Evolutionary conservation across 495 filamentous ascomycete genomes (phyloP), one percentile per base, ranked within the genome.

Genomic region (Podospora conica): DNA sequence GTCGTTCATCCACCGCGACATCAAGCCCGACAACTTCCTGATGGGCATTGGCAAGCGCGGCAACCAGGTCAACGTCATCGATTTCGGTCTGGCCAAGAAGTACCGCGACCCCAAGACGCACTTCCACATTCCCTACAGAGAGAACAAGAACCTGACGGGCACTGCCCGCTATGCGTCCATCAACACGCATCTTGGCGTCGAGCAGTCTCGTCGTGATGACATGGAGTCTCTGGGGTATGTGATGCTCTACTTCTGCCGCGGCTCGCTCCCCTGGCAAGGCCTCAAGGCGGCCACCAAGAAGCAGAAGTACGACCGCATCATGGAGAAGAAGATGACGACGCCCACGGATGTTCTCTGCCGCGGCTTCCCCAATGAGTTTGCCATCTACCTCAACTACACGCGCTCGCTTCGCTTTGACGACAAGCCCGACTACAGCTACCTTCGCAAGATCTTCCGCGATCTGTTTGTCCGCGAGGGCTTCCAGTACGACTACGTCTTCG

Each of bases 281-380:
- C 84, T 99, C 58, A 99, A 99, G 87, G 96, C 96, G 84, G 96
- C 96, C 70, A 99, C 96, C 62, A 98, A 99, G 87, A 98, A 99
- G 89, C 95, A 99, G 84, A 99, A 98, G 81, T 98, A 99, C 75
- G 96, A 99, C 80, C 89, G 96, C 61, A 99, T 99, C 81, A 99
- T 98, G 96, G 96, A 99, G 85, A 99, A 99, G 88, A 99, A 99
- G 90, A 98, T 99, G 96, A 99, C 95, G 10, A 99, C 96, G 7
- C 95, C 96, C 20, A 99, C 96, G 71, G 96, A 99, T 75, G 95
- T 98, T 53, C 91, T 99, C 27, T 99, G 96, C 88, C 92, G 95
- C 77, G 95, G 93, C 63, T 98, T 99, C 82, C 96, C 96, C 70
- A 98, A 99, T 76, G 96, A 98, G 82, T 99, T 99, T 76, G 94